These are phyloP conservation scores for Botrytis fragariae DNA, from an alignment of 2,329 filamentous ascomycete genomes.

Conservation along the genomic window DNA sequence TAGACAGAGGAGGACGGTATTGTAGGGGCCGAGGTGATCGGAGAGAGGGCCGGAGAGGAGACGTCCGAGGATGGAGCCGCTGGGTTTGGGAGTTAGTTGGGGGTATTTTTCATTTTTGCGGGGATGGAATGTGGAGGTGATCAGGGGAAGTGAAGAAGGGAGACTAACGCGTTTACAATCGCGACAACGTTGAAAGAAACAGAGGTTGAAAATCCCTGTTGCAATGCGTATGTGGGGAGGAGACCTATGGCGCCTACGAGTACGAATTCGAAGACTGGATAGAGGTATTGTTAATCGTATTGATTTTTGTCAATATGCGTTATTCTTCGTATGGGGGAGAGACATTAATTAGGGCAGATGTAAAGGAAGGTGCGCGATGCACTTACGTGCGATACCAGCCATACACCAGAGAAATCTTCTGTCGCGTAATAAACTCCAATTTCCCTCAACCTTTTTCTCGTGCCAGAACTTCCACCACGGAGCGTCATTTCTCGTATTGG, in stretches of 20 bases:
- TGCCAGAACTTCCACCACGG: slow-evolving; percentile 31
- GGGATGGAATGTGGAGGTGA: slow-evolving; percentile 25
- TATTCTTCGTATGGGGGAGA: not conserved
- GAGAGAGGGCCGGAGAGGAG: slow-evolving; percentile 29
- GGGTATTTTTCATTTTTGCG: not conserved
- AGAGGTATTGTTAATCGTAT: not conserved
- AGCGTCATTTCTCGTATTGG: not conserved
- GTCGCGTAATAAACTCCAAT: slow-evolving; percentile 65
- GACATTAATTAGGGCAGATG: no score
- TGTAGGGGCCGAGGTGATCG: slow-evolving; percentile 23
- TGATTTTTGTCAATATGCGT: not conserved
- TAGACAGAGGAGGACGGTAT: slow-evolving; percentile 31
- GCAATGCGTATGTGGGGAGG: slow-evolving; percentile 72
- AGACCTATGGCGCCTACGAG: slow-evolving; percentile 82
- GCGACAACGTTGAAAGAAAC: slow-evolving; percentile 79
- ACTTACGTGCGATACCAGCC: slow-evolving; percentile 41
- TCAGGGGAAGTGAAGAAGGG: not conserved
- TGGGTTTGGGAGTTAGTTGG: slow-evolving; percentile 28
- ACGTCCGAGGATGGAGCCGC: slow-evolving; percentile 18
- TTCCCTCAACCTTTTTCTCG: slow-evolving; percentile 54
- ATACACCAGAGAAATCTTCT: slow-evolving; percentile 47
- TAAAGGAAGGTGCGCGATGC: not conserved
- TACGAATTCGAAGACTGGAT: slow-evolving; percentile 59
- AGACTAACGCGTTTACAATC: slow-evolving; percentile 67
- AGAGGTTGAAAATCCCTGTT: slow-evolving; percentile 58